Conservation (phyloP, 805 yeast genomes). For the Ogataea siamensis region DNA sequence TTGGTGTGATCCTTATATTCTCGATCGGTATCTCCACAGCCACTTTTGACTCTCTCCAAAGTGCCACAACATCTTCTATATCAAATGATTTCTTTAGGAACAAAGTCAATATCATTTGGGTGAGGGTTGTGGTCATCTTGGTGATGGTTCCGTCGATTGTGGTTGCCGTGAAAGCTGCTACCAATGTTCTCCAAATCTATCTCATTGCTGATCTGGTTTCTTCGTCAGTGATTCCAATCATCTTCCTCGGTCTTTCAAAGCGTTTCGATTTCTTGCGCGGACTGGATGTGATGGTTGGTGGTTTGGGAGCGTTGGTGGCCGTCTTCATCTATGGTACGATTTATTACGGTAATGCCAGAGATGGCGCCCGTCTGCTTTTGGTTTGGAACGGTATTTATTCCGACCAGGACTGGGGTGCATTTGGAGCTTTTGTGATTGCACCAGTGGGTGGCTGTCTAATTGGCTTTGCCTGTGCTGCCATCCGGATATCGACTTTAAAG, state of each 20-base stretch:
- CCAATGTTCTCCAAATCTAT: slow-evolving; percentile 81
- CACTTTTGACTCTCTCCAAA: slow-evolving; percentile 84
- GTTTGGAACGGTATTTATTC: slow-evolving; percentile 78
- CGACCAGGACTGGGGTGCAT: slow-evolving; percentile 84
- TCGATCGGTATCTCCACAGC: slow-evolving; percentile 75
- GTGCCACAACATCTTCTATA: slow-evolving; percentile 83
- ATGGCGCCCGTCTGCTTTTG: slow-evolving; percentile 74
- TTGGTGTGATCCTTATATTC: slow-evolving; percentile 79
- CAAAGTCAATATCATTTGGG: slow-evolving; percentile 62
- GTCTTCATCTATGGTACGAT: slow-evolving; percentile 83
- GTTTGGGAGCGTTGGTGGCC: slow-evolving; percentile 75
- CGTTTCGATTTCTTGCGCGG: slow-evolving; percentile 70
- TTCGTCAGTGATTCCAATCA: slow-evolving; percentile 79
- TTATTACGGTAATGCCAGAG: slow-evolving; percentile 67
- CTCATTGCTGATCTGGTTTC: slow-evolving; percentile 89
- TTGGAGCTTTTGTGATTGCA: slow-evolving; percentile 91
- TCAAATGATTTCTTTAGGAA: slow-evolving; percentile 90
- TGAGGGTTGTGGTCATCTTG: slow-evolving; percentile 66
- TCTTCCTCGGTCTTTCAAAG: slow-evolving; percentile 74
- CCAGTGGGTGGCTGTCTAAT: slow-evolving; percentile 75
- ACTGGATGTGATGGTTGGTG: slow-evolving; percentile 78
- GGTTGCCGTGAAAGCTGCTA: slow-evolving; percentile 77
- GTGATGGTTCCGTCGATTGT: slow-evolving; percentile 86
- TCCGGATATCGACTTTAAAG: slow-evolving; percentile 41
- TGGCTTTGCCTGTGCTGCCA: slow-evolving; percentile 49